Evolutionary conservation across 495 filamentous ascomycete genomes (phyloP), one percentile per base, ranked within the genome.

Genomic region (Penicillium macrosclerotiorum): DNA sequence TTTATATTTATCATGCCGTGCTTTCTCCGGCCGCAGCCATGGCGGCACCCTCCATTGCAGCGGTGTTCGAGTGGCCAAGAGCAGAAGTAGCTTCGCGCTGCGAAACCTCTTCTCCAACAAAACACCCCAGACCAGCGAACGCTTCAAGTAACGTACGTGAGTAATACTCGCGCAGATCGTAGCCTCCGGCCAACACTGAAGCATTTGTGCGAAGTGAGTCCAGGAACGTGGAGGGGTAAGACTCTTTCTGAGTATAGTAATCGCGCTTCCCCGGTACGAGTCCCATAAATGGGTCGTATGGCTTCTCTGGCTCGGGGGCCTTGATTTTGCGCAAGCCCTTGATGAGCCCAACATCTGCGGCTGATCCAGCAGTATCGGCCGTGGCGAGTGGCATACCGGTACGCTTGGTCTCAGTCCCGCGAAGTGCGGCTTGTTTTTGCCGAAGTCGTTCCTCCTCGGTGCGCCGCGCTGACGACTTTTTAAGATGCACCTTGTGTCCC

Each of bases 271-370:
- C 77, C 14, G 79, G 76, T 5, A 71, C 57, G 42, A 88, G 52
- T 0, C 89, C 92, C 5, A 82, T 89, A 58, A 95, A 93, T 2
- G 92, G 86, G 75, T 97, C 91, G 62, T 93, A 96, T 2, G 87
- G 82, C 47, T 84, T 82, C 57, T 86, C 83, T n/a, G 74, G 76
- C 40, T 76, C 76, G 2, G 82, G 69, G 12, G 71, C 74, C 39
- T 74, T 66, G 50, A 77, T 67, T 56, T 83, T 82, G 63, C 84
- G 90, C 42, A 95, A 76, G 4, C 90, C 90, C 51, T 86, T 83
- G 63, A 95, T 89, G 14, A 72, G 53, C 19, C 69, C 63, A 4
- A 71, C 69, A 26, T 67, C 69, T 13, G 63, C 59, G 0, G 42
- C 27, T 16, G 50, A 2, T 0, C 58, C 60, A 8, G 50, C 59